Conservation (phyloP, 805 yeast genomes). For the Schwanniomyces occidentalis region DNA sequence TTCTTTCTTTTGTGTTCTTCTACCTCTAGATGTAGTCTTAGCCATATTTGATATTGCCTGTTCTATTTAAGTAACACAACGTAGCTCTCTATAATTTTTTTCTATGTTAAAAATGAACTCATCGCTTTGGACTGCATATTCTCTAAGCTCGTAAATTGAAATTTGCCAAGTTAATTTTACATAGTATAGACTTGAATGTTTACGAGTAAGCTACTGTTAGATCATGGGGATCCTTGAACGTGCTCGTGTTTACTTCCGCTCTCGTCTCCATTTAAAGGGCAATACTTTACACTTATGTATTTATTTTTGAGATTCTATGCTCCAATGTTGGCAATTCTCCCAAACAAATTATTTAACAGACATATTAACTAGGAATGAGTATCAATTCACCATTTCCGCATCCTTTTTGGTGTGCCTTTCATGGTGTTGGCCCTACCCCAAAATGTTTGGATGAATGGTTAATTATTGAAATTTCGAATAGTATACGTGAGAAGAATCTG, state of each 20-base stretch:
- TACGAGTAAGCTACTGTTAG: too few relatives aligned
- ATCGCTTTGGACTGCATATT: neutral
- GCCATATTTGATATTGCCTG: constrained; percentile 10
- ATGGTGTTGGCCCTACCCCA: constrained; percentile 12
- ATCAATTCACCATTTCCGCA: constrained; percentile 12
- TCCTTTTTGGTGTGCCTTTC: constrained; percentile 16
- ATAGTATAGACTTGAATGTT: too few relatives aligned
- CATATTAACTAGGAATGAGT: neutral
- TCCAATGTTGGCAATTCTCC: too few relatives aligned
- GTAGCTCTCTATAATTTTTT: constrained; percentile 2
- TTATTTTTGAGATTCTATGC: too few relatives aligned
- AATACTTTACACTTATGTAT: too few relatives aligned
- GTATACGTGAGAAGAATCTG: constrained; percentile 17
- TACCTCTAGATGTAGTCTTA: constrained; percentile 37
- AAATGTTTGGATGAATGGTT: constrained; percentile 17
- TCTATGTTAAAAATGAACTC: constrained; percentile 1
- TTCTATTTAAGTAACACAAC: constrained; percentile 5
- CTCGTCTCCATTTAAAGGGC: too few relatives aligned
- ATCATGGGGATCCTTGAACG: too few relatives aligned
- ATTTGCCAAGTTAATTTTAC: too few relatives aligned
- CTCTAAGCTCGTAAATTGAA: too few relatives aligned
- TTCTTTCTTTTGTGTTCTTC: constrained; percentile 38
- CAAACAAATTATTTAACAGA: neutral
- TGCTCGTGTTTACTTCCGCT: too few relatives aligned
- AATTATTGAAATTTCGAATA: constrained; percentile 15